These are phyloP conservation scores for Penicillium canariense DNA, from an alignment of 495 filamentous ascomycete genomes.

Conservation along the genomic window DNA sequence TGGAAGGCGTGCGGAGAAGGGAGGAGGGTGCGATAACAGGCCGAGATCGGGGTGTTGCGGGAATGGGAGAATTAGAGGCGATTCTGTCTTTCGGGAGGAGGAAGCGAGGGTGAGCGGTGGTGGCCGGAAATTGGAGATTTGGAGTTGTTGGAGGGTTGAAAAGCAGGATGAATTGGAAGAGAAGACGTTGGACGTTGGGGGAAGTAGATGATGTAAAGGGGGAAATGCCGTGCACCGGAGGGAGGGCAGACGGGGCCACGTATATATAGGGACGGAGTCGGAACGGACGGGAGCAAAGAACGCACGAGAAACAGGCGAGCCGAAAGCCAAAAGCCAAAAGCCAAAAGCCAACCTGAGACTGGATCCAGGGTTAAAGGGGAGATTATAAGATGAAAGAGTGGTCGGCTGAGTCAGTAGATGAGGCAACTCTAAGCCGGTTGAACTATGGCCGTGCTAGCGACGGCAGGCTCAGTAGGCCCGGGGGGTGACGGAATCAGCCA, in stretches of 20 bases:
- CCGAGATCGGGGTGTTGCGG: neutral
- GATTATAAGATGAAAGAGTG: conserved; percentile 10
- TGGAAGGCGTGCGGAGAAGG: conserved; percentile 23
- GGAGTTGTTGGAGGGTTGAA: conserved; percentile 37
- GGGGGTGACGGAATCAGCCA: conserved; percentile 28
- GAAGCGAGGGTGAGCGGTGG: neutral
- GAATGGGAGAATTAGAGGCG: conserved; percentile 16
- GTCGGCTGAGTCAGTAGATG: conserved; percentile 17
- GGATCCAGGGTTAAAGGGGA: conserved; percentile 19
- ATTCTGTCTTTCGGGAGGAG: too few relatives aligned
- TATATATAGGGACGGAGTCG: conserved; percentile 18
- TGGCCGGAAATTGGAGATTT: neutral
- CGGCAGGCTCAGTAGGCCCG: too few relatives aligned
- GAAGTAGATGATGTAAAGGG: conserved; percentile 7
- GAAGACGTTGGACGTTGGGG: conserved; percentile 9
- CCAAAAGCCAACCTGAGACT: neutral
- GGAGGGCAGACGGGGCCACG: neutral
- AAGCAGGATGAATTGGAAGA: conserved; percentile 32
- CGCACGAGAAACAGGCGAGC: neutral
- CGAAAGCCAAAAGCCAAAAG: conserved; percentile 22
- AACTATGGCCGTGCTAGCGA: too few relatives aligned
- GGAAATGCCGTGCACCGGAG: conserved; percentile 11
- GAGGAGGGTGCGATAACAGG: conserved; percentile 9
- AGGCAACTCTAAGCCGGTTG: conserved; percentile 28
- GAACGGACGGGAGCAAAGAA: conserved; percentile 26